phyloP scores from a whole-genome alignment of 2,329 filamentous ascomycete genomes.

The Aspergillus caelatus region DNA sequence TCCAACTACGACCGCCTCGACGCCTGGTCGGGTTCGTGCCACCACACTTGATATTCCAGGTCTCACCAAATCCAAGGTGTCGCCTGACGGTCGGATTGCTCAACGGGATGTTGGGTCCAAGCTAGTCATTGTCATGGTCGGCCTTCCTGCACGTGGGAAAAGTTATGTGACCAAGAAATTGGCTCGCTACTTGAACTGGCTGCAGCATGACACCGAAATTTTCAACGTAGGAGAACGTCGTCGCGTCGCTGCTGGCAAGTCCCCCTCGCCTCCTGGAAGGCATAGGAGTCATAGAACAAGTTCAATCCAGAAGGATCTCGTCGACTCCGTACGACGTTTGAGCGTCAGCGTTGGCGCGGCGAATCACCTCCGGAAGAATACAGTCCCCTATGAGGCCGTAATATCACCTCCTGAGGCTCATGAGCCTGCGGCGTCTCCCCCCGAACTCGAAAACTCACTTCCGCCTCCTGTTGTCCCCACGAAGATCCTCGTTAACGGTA shows the following conservation, averaged over 20 bases:
- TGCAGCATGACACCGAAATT: slow-evolving; percentile 92
- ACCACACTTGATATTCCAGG: slow-evolving; percentile 97
- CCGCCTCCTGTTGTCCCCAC: slow-evolving; percentile 48
- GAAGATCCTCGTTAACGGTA: slow-evolving; percentile 62
- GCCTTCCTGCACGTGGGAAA: slow-evolving; percentile 90
- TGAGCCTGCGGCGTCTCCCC: slow-evolving; percentile 23
- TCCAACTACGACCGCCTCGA: slow-evolving; percentile 48
- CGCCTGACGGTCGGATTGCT: slow-evolving; percentile 91
- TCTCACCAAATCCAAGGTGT: slow-evolving; percentile 92
- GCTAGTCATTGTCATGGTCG: slow-evolving; percentile 97
- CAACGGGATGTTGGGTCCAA: slow-evolving; percentile 94
- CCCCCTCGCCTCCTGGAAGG: slow-evolving; percentile 32
- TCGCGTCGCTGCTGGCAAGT: slow-evolving; percentile 69
- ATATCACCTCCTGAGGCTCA: slow-evolving; percentile 20
- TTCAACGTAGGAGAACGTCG: slow-evolving; percentile 97
- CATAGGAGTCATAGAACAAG: slow-evolving; percentile 25
- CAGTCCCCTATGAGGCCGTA: slow-evolving; percentile 20
- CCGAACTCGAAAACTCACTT: slow-evolving; percentile 35
- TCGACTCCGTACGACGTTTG: slow-evolving; percentile 48
- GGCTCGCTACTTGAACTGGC: slow-evolving; percentile 91
- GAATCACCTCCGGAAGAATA: slow-evolving; percentile 17
- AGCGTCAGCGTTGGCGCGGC: slow-evolving; percentile 41
- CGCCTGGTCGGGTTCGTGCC: slow-evolving; percentile 79
- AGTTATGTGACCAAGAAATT: slow-evolving; percentile 99
- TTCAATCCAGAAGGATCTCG: slow-evolving; percentile 43